These are phyloP conservation scores for Metarhizium album DNA, from an alignment of 2,329 filamentous ascomycete species.

Conservation along the genomic window DNA sequence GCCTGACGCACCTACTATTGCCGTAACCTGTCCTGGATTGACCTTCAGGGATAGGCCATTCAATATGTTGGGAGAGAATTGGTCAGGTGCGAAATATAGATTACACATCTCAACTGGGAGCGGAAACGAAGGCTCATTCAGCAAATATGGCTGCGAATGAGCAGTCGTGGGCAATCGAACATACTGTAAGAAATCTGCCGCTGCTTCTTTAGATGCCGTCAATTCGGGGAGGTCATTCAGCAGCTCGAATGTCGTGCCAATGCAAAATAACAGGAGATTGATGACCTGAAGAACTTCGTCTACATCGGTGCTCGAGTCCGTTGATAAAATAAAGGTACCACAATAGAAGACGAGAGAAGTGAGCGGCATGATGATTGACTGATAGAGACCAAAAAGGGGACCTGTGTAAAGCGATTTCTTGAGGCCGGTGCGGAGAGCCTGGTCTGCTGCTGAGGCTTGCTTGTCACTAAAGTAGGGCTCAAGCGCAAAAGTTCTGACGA, in stretches of 20 bases:
- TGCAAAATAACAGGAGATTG: slow-evolving; percentile 73
- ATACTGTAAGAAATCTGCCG: slow-evolving; percentile 60
- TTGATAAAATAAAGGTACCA: slow-evolving; percentile 52
- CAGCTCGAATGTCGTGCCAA: slow-evolving; percentile 60
- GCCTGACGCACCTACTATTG: slow-evolving; percentile 74
- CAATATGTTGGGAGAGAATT: neutral
- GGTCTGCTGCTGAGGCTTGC: slow-evolving; percentile 39
- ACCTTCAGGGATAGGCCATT: slow-evolving; percentile 43
- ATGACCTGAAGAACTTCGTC: slow-evolving; percentile 61
- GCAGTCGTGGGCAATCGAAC: slow-evolving; percentile 44
- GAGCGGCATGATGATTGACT: slow-evolving; percentile 60
- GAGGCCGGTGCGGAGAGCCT: slow-evolving; percentile 50
- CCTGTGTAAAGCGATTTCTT: slow-evolving; percentile 58
- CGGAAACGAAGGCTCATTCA: slow-evolving; percentile 14
- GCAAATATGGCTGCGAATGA: slow-evolving; percentile 21
- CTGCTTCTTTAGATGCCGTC: slow-evolving; percentile 60
- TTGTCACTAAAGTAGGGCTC: slow-evolving; percentile 61
- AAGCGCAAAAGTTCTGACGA: slow-evolving; percentile 64
- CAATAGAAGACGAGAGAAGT: slow-evolving; percentile 79
- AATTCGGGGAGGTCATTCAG: slow-evolving; percentile 73
- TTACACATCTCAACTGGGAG: slow-evolving; percentile 38
- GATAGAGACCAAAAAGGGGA: slow-evolving; percentile 65
- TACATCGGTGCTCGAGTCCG: slow-evolving; percentile 35
- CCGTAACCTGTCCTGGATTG: slow-evolving; percentile 51
- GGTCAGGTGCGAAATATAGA: slow-evolving; percentile 44